Evolutionary conservation across 2,329 filamentous ascomycete genomes (phyloP).

Genomic region (Dryadomyces quercus-mongolicae): DNA sequence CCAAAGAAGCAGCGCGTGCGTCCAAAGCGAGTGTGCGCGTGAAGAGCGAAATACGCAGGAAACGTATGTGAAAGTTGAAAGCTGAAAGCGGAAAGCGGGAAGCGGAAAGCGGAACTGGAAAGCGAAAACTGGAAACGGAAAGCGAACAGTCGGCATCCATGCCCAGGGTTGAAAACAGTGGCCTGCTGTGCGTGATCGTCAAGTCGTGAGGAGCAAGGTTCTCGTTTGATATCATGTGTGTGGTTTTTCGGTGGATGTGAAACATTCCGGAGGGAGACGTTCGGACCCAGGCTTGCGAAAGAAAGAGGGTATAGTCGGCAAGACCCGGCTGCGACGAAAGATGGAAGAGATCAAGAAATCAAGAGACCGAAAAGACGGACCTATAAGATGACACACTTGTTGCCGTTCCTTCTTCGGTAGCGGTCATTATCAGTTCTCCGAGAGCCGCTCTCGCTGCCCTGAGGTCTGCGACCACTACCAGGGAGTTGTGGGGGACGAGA

Average conservation of each 20-base stretch:
- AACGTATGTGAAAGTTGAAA: not conserved
- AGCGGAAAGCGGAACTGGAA: not conserved
- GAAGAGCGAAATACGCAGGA: not conserved
- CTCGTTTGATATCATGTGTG: not conserved
- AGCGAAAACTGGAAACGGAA: not conserved
- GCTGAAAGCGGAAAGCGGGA: not conserved
- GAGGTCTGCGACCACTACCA: conserved; percentile 9
- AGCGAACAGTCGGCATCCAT: not conserved
- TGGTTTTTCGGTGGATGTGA: not conserved
- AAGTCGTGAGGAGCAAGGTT: not conserved
- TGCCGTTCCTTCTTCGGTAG: conserved; percentile 11
- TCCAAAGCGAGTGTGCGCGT: not conserved
- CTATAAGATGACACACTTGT: conserved; percentile 14
- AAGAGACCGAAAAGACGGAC: not conserved
- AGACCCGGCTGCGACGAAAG: not conserved
- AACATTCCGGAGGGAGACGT: not conserved
- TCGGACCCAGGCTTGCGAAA: not conserved
- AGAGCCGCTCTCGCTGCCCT: conserved; percentile 7
- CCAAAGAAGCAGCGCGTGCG: not conserved
- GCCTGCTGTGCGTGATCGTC: not conserved
- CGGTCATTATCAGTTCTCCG: conserved; percentile 11
- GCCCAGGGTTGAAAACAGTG: not conserved
- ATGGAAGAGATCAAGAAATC: not conserved
- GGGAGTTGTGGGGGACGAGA: conserved; percentile 12
- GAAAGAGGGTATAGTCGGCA: not conserved